Evolutionary conservation across 345 rosid species (phyloP).

Genomic region (Capsella bursapastoris): DNA sequence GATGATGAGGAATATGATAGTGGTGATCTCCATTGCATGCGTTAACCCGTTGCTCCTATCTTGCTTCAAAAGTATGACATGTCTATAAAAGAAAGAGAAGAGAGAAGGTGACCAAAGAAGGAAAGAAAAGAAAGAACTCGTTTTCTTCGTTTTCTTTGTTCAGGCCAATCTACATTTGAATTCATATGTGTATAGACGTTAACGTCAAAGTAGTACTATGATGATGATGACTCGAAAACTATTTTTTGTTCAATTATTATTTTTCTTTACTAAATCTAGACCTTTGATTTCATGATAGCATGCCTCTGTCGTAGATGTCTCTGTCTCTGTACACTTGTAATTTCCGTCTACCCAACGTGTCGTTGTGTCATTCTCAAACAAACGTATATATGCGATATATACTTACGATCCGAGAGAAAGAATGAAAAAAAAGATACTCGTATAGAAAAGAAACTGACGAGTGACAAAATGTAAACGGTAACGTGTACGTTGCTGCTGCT

Average conservation of each 20-base stretch:
- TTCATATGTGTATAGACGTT: not conserved
- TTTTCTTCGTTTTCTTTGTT: too few relatives aligned
- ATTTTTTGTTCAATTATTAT: not conserved
- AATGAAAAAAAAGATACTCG: not conserved
- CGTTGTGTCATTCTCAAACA: not conserved
- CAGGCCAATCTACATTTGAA: not conserved
- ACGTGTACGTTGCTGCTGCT: slow-evolving; percentile 13
- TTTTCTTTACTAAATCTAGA: not conserved
- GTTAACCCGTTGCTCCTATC: not conserved
- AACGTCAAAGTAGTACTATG: not conserved
- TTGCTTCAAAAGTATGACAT: not conserved
- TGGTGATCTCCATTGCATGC: slow-evolving; percentile 38
- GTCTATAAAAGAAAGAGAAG: not conserved
- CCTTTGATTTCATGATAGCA: not conserved
- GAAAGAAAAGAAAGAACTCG: too few relatives aligned
- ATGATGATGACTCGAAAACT: not conserved
- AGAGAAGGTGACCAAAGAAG: too few relatives aligned
- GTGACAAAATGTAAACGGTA: not conserved
- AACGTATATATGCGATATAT: too few relatives aligned
- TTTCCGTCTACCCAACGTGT: not conserved
- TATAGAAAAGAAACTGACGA: not conserved
- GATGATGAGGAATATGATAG: slow-evolving; percentile 31
- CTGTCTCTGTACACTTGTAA: slow-evolving; percentile 4
- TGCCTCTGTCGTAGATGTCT: not conserved
- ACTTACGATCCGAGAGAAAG: too few relatives aligned